Conservation (phyloP, 2,329 filamentous ascomycete species). For the Bipolaris zeicola region DNA sequence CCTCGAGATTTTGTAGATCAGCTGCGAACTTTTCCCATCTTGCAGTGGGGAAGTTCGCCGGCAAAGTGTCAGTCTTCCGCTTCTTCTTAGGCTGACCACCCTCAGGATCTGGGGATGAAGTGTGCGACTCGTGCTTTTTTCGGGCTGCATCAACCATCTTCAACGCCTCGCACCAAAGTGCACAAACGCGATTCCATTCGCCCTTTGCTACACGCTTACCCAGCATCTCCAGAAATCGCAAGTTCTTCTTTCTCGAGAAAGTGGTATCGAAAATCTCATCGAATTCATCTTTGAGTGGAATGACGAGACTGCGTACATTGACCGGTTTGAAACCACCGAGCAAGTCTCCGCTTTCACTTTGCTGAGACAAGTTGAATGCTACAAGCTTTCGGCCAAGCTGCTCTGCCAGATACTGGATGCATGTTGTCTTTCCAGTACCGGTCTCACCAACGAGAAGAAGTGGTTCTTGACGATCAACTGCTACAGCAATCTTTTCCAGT, state of each 20-base stretch:
- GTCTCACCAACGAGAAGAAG: conserved; percentile 97
- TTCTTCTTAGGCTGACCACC: conserved; percentile 75
- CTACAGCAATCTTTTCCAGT: conserved; percentile 85
- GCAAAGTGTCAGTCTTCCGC: conserved; percentile 63
- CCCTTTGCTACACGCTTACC: conserved; percentile 78
- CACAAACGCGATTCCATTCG: conserved; percentile 86
- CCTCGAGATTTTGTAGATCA: conserved; percentile 77
- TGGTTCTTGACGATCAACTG: conserved; percentile 83
- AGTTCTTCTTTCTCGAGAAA: conserved; percentile 86
- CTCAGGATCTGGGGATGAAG: conserved; percentile 47
- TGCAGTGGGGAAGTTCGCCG: conserved; percentile 61
- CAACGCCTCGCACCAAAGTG: conserved; percentile 85
- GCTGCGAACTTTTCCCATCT: conserved; percentile 82
- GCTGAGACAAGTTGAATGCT: conserved; percentile 94
- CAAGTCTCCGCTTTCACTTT: conserved; percentile 95
- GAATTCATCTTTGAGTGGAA: conserved; percentile 92
- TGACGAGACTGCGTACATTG: conserved; percentile 82
- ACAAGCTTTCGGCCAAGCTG: conserved; percentile 84
- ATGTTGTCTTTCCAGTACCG: conserved; percentile 96
- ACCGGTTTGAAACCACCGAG: conserved; percentile 96
- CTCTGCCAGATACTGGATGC: conserved; percentile 88
- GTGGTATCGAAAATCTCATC: conserved; percentile 86
- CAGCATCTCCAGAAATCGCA: conserved; percentile 77
- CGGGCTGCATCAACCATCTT: conserved; percentile 73
- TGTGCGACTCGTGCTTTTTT: conserved; percentile 50